Base-by-base conservation (phyloP, 805 yeast genomes). In the Wickerhamomyces xylosicus region DNA sequence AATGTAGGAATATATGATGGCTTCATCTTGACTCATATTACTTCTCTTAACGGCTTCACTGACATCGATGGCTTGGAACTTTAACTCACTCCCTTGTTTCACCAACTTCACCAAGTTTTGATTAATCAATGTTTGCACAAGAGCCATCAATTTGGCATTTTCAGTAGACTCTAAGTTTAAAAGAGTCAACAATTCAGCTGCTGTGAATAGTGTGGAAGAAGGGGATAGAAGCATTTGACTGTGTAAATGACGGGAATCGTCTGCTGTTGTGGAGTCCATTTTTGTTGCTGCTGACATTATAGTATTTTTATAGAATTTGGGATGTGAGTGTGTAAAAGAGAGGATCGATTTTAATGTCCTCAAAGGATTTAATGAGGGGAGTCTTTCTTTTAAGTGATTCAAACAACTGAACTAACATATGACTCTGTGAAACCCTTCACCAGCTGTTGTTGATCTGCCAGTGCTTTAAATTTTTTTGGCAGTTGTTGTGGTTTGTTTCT, bases 1-100 rank as follows among this genome's bases (percentile, higher is more conserved):
- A 46, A 90, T 90, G 53, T 87, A 81, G 1, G 92, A 79, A 56
- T 90, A 90, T 20, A 90, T 82, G 74, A 90, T 74, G 19, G 89
- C 80, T 61, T 92, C 97, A 52, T 92, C 98, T 21, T 79, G 72
- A 8, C 72, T 56, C 96, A 90, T 87, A 31, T 77, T 70, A 19
- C 79, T 67, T 44, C 85, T 74, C 53, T 84, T 85, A 20, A 64
- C 71, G 9, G 97, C 96, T 45, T 87, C 96, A 11, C 72, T 64
- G 32, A 68, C 61, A 6, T 79, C 69, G 2, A 85, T 81, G 1
- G 89, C 86, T 54, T 82, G 84, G 61, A 87, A 92, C 53, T 71
- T 70, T 44, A 81, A 67, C 43, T 67, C 82, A 42, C 72, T 81
- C 41, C 80, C 80, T 45, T 69, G 75, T 49, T 78, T 82, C 19